These are phyloP conservation scores for Lactarius quietus DNA, from an alignment of 768 basidiomycete genomes.

Conservation along the genomic window DNA sequence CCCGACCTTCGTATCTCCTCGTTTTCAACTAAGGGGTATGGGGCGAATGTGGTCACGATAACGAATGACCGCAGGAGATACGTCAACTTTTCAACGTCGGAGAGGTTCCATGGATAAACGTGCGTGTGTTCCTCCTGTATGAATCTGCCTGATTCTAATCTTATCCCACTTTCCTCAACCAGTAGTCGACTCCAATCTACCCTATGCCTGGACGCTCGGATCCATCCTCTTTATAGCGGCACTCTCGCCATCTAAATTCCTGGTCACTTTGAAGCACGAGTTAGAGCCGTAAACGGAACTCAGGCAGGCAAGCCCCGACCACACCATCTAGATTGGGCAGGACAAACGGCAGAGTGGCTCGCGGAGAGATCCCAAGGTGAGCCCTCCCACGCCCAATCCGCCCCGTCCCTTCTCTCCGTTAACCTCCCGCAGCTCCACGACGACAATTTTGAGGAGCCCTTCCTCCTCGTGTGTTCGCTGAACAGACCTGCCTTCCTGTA, in stretches of 20 bases:
- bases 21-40: constrained; percentile 58
- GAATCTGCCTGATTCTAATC: background rate
- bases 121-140: constrained; percentile 33
- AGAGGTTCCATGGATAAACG: too few relatives aligned
- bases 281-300: constrained; percentile 78
- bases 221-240: constrained; percentile 96
- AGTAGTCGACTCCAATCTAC: constrained; percentile 61
- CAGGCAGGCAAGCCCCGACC: constrained; percentile 84
- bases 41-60: constrained; percentile 34
- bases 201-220: constrained; percentile 84
- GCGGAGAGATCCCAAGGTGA: constrained; percentile 82
- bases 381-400: constrained; percentile 25
- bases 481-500: constrained; percentile 88
- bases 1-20: constrained; percentile 86
- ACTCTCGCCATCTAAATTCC: constrained; percentile 63
- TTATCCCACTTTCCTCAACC: constrained; percentile 66
- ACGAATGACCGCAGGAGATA: constrained; percentile 83
- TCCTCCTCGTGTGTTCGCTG: constrained; percentile 75
- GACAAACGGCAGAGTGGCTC: constrained; percentile 68
- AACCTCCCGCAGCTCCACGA: constrained; percentile 79
- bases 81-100: constrained; percentile 99
- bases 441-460: constrained; percentile 96
- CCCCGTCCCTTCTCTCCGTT: background rate
- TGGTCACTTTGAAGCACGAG: constrained; percentile 92
- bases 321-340: constrained; percentile 56